Conservation (phyloP, 73 alveolate species). For the Symbiodinium natans region DNA sequence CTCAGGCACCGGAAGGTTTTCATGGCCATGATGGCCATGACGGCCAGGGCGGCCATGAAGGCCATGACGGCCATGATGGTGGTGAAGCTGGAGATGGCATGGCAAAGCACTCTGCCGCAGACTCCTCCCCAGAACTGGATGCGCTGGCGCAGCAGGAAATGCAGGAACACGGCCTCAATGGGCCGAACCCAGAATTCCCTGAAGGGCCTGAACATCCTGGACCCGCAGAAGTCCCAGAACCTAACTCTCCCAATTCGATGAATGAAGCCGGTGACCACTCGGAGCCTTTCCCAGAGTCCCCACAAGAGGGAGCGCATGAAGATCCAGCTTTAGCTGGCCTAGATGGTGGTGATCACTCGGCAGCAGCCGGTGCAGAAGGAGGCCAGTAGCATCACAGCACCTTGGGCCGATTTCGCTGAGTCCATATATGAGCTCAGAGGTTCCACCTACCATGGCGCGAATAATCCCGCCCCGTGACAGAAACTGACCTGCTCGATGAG, state of each 20-base stretch:
- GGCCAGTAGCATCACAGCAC: not conserved
- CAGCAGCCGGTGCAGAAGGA: not conserved
- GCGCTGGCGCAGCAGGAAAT: slow-evolving; percentile 1
- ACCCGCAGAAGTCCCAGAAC: not conserved
- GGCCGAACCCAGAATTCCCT: not conserved
- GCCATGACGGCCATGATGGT: not conserved
- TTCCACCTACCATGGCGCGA: no score
- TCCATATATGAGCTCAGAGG: no score
- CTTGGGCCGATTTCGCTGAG: no score
- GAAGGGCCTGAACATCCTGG: not conserved
- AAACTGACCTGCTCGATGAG: no score
- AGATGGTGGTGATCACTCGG: not conserved
- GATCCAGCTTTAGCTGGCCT: no score
- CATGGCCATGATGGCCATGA: slow-evolving; percentile 18
- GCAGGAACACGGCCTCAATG: not conserved
- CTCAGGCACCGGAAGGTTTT: not conserved
- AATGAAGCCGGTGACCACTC: not conserved
- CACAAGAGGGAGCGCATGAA: slow-evolving; percentile 9
- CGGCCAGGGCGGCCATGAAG: not conserved
- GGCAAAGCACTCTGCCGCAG: slow-evolving; percentile 13
- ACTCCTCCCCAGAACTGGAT: not conserved
- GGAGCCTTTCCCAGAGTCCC: not conserved
- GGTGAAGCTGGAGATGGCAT: not conserved
- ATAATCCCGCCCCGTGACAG: no score
- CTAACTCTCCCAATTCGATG: no score